Evolutionary conservation across 352 stramenopile species (phyloP).

Genomic region (Phytophthora aleatoria): DNA sequence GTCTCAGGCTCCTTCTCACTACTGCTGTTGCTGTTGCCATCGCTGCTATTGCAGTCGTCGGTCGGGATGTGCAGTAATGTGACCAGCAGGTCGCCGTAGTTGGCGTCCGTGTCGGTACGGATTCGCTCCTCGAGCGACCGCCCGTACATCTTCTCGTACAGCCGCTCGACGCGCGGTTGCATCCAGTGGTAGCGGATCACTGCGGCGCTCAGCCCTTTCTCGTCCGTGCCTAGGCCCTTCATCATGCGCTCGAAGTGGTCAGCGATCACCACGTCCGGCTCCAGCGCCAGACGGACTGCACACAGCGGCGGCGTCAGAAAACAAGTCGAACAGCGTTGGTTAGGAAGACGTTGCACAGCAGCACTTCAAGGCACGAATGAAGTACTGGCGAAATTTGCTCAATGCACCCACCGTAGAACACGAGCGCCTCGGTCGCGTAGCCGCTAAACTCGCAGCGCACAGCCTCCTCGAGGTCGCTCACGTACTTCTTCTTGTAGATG

Average conservation of each 20-base stretch:
- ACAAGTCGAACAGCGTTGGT: conserved; percentile 12
- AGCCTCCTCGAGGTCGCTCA: conserved; percentile 57
- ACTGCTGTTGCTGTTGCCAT: conserved; percentile 4
- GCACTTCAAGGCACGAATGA: neutral
- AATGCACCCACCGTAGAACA: conserved; percentile 59
- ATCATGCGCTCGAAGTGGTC: conserved; percentile 67
- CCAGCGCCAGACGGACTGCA: conserved; percentile 56
- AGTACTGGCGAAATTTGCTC: neutral
- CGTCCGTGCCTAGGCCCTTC: conserved; percentile 61
- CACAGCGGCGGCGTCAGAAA: conserved; percentile 6
- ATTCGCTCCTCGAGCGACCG: conserved; percentile 58
- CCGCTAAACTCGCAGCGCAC: conserved; percentile 74
- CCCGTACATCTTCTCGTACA: conserved; percentile 54
- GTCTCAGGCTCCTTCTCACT: conserved; percentile 8
- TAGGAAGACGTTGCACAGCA: neutral
- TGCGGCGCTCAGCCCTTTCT: conserved; percentile 57
- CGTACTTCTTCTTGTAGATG: conserved; percentile 72
- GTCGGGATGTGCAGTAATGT: conserved; percentile 50
- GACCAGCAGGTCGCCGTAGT: conserved; percentile 59
- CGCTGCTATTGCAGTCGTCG: neutral
- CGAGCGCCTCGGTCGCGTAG: conserved; percentile 58
- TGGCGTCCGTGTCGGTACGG: conserved; percentile 55
- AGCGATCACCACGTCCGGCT: conserved; percentile 52
- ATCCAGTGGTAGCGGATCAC: conserved; percentile 63
- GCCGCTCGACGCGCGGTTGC: conserved; percentile 39